Conservation (phyloP, 1,139 yeast genomes). For the Chernovozyma aurita region DNA sequence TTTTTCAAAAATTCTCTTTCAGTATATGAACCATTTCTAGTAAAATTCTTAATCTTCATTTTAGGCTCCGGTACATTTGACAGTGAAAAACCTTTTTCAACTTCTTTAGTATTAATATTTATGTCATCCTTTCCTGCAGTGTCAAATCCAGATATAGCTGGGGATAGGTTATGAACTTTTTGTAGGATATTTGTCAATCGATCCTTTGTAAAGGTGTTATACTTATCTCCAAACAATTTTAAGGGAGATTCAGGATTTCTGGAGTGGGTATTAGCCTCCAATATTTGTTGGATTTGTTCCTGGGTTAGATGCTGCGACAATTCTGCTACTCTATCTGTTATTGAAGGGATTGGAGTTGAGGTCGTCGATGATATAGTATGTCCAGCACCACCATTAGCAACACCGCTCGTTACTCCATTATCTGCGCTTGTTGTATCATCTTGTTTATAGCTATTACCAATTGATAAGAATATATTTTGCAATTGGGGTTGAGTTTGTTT, state of each 20-base stretch:
- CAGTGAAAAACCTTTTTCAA: constrained; percentile 3
- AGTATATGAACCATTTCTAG: constrained; percentile 28
- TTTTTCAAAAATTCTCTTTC: constrained; percentile 35
- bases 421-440: not conserved
- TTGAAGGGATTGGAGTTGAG: constrained; percentile 7
- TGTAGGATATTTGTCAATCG: constrained; percentile 29
- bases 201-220: constrained; percentile 41
- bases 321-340: constrained; percentile 1
- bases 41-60: constrained; percentile 29
- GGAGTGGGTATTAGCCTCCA: constrained; percentile 5
- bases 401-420: constrained; percentile 10
- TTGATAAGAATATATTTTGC: constrained; percentile 27
- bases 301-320: constrained; percentile 11
- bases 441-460: not conserved
- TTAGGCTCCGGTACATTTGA: constrained; percentile 17
- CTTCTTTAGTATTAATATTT: not conserved
- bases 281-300: constrained; percentile 15
- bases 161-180: constrained; percentile 21
- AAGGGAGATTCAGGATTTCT: constrained; percentile 34
- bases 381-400: constrained; percentile 1
- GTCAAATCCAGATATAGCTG: constrained; percentile 1
- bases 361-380: constrained; percentile 5
- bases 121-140: not conserved
- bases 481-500: constrained; percentile 25
- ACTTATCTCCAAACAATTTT: constrained; percentile 34